Evolutionary conservation across 1,284 basidiomycete species (phyloP), one percentile per base, ranked within the genome.

Genomic region (Mixia osmundae): DNA sequence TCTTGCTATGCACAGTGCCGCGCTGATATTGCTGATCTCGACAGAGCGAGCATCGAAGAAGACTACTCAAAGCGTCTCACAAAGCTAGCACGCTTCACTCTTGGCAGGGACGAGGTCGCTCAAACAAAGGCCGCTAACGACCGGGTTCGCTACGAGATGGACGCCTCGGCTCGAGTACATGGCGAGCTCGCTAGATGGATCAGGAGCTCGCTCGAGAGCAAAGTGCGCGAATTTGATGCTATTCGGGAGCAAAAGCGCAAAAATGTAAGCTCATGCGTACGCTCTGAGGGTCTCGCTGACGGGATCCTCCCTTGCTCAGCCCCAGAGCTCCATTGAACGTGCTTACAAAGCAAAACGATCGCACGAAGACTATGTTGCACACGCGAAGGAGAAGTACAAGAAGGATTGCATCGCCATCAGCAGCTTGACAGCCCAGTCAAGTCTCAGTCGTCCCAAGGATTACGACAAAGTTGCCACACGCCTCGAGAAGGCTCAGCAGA

Each of bases 341-440:
- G 65, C 75, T 48, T 82, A 72, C 64, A 83, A 80, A 57, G 68
- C 68, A 36, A 85, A 87, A 54, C 72, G 76, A 49, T 66, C 70
- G 5, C 78, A 83, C 48, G 79, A 87, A 50, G 63, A 65, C 15
- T 72, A 83, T 47, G 80, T 85, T 23, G 12, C 18, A 3, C 49
- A 66, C 57, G 79, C 89, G 2, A 71, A 79, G 44, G 82, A 91
- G 54, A 80, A 85, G 53, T 97, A 95, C 60, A 83, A 94, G 56
- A 65, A 68, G 37, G 85, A 95, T 53, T 94, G 87, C 56, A 66
- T 91, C 43, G 72, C 76, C 43, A 87, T 95, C 65, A 95, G 95
- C 55, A 76, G 80, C 6, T 87, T 78, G 55, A 89, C 85, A 3
- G 89, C 89, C 2, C 85, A 94, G 58, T 71, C 75, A 36, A 77